phyloP scores from a whole-genome alignment of 169 alveolate species.

The Cryptosporidium parvum region DNA sequence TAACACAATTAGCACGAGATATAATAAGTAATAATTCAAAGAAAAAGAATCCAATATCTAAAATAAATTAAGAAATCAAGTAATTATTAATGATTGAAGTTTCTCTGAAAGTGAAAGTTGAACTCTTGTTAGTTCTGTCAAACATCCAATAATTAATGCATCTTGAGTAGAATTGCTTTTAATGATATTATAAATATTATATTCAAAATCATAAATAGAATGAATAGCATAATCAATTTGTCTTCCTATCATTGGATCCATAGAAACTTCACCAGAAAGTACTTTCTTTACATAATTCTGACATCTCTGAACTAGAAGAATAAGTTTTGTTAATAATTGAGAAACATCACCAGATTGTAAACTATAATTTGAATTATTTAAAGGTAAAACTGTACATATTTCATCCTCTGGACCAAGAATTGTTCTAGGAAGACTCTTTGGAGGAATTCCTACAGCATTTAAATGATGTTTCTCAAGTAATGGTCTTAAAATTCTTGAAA shows the following conservation, averaged over 20 bases:
- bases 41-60: no score
- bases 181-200: conserved; percentile 15
- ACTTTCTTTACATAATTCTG: conserved; percentile 48
- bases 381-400: conserved; percentile 60
- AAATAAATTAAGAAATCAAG: not conserved
- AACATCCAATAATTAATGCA: conserved; percentile 63
- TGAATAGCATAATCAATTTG: conserved; percentile 70
- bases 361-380: conserved; percentile 21
- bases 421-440: conserved; percentile 53
- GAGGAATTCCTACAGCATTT: conserved; percentile 68
- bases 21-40: not conserved
- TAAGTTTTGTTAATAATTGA: conserved; percentile 30
- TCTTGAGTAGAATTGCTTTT: conserved; percentile 54
- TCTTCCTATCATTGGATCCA: conserved; percentile 60
- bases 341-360: conserved; percentile 22
- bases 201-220: conserved; percentile 54
- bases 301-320: conserved; percentile 58
- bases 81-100: conserved; percentile 44
- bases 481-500: conserved; percentile 47
- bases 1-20: not conserved
- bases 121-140: conserved; percentile 62
- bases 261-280: conserved; percentile 19
- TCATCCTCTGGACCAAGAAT: conserved; percentile 73
- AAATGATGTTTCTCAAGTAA: conserved; percentile 62
- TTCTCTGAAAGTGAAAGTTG: conserved; percentile 65